Evolutionary conservation across 148 eudicot genomes (phyloP), one percentile per base, ranked within the genome.

Genomic region (Diospyros kaki): DNA sequence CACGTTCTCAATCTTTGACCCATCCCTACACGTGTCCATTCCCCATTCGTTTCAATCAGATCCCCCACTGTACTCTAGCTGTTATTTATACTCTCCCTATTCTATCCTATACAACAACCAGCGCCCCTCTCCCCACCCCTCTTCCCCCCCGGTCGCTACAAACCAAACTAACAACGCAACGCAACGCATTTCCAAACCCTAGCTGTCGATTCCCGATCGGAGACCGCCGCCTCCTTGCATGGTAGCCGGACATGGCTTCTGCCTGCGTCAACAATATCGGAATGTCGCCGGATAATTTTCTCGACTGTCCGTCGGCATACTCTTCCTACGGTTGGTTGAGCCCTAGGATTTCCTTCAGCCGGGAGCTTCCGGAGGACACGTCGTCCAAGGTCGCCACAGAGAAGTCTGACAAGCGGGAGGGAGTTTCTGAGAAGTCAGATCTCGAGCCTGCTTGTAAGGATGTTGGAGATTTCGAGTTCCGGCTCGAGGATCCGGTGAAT

Each of bases 391-490:
- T 45, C 7, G 59, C 55, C 18, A 0, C 67, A 2, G 15, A 2
- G 63, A 9, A 67, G 66, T 4, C 52, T 48, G 64, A 17, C 53
- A 81, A 56, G 44, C 48, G 45, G 17, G 66, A 18, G 0, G 77
- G 13, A 67, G 39, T 38, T 43, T 12, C 46, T 40, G 75, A 72
- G 12, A 14, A 64, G 4, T 58, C 88, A 77, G 88, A 86, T 83
- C 85, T 60, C 39, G 85, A 83, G 5, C 76, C 64, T 50, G 52
- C 79, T 38, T 43, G 72, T 2, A 61, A 64, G 1, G 83, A 78
- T 4, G 14, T 64, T 9, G 91, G 78, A 1, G 97, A 89, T 69
- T 94, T 92, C 66, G 97, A 94, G 92, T 94, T 94, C 75, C 81
- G 81, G 0, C 87, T 90, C 4, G 84, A 86, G 53, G 89, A 85